Percentiles rank a stretch among this genome's conserved stretches.
These are phyloP conservation scores for Rhodocollybia butyracea DNA, from an alignment of 768 basidiomycete species.

Conservation along the genomic window DNA sequence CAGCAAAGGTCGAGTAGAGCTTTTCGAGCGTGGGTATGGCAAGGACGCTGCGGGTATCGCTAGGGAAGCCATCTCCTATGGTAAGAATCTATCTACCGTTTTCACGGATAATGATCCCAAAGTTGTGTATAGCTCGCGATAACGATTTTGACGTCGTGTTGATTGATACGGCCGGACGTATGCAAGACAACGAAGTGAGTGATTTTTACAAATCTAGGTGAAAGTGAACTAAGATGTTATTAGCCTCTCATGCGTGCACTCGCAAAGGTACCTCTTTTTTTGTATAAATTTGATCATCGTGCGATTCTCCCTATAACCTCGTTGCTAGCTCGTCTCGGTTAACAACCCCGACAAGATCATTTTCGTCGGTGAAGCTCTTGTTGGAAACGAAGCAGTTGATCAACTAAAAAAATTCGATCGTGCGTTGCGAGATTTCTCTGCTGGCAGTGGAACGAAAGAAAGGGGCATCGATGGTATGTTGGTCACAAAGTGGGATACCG, in stretches of 20 bases:
- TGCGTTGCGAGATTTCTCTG: constrained; percentile 87
- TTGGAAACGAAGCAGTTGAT: constrained; percentile 98
- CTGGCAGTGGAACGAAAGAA: constrained; percentile 56
- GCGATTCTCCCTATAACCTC: background rate
- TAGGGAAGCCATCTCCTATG: constrained; percentile 89
- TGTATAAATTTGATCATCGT: background rate
- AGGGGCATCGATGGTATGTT: constrained; percentile 98
- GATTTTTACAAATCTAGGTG: background rate
- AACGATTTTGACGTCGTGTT: constrained; percentile 94
- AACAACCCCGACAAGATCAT: constrained; percentile 97
- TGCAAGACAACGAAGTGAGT: constrained; percentile 97
- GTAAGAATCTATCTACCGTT: constrained; percentile 36
- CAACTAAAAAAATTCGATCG: constrained; percentile 97
- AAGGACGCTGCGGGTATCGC: constrained; percentile 99
- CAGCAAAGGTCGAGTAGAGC: constrained; percentile 79
- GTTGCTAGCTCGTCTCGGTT: constrained; percentile 73
- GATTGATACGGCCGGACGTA: constrained; percentile 96
- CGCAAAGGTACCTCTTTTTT: constrained; percentile 65
- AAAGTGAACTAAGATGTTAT: constrained; percentile 1
- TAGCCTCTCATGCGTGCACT: constrained; percentile 96
- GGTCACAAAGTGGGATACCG: constrained; percentile 98
- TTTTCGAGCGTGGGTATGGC: constrained; percentile 96
- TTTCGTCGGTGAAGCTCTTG: constrained; percentile 97
- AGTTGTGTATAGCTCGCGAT: constrained; percentile 60
- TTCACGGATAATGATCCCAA: constrained; percentile 6